Evolutionary conservation across 768 basidiomycete genomes (phyloP), one percentile per base, ranked within the genome.

Genomic region (Tubosaeta sp.): DNA sequence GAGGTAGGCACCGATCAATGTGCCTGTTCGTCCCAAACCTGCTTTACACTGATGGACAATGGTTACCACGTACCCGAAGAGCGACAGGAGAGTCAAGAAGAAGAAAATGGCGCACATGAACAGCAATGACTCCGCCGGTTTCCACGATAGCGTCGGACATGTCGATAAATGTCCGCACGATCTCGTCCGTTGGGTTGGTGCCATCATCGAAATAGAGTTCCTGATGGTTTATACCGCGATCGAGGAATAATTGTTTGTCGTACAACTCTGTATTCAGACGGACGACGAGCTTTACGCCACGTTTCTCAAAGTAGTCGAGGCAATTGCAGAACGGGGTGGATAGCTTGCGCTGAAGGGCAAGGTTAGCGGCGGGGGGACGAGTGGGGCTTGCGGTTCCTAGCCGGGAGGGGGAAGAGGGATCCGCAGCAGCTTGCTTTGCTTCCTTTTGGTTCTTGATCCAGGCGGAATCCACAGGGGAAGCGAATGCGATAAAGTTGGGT

Each of bases 161-260:
- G 59, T 90, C 86, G 59, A 99, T 88, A 65, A 99, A 99, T 52
- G 84, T 82, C 49, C 93, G 81, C 41, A 94, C 89, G 61, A 97
- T 97, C 52, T 97, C 91, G 69, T 97, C 91, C 0, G 93, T 88
- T 6, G 95, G 95, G 69, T 98, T 98, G 22, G 94, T 97, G 19
- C 97, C 97, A 67, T 99, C 97, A 69, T 97, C 94, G 59, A 97
- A 98, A 70, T 95, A 97, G 57, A 97, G 79, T 59, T 95, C 93
- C 72, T 87, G 77, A 65, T 97, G 91, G 59, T 86, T 84, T 64
- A 95, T 88, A 11, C 91, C 92, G 43, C 82, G 83, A 61, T 91
- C 88, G 61, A 85, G 66, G 72, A 97, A 97, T 11, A 87, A 78
- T 49, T 77, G 72, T 51, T 81, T 78, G 68, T 95, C 93, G 69